phyloP scores from a whole-genome alignment of 1,284 basidiomycete genomes.

The Fomitopsis schrenkii region DNA sequence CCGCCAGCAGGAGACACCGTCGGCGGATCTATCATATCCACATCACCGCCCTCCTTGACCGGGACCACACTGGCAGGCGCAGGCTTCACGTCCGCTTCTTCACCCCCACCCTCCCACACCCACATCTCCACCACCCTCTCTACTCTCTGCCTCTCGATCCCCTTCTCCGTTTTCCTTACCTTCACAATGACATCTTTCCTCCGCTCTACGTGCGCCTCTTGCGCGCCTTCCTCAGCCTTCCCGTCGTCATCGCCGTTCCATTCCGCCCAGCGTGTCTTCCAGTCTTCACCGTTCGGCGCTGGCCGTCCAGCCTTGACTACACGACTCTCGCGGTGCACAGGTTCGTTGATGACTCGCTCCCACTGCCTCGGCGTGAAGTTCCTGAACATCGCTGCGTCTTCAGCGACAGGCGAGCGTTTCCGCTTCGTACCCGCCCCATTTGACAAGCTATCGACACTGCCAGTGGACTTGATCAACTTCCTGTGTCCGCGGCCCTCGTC shows the following conservation, averaged over 20 bases:
- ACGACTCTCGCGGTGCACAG: slow-evolving; percentile 36
- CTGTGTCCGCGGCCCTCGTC: slow-evolving; percentile 48
- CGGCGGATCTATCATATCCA: slow-evolving; percentile 1
- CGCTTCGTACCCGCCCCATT: slow-evolving; percentile 42
- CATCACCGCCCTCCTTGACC: slow-evolving; percentile 6
- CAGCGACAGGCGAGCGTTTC: slow-evolving; percentile 41
- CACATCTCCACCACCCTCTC: slow-evolving; percentile 66
- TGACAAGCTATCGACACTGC: slow-evolving; percentile 18
- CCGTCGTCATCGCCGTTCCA: slow-evolving; percentile 23
- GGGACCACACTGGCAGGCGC: neutral
- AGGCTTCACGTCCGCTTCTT: neutral
- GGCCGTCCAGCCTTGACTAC: slow-evolving; percentile 33
- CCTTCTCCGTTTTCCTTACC: slow-evolving; percentile 49
- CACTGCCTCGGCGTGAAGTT: slow-evolving; percentile 67
- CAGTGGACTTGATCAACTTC: slow-evolving; percentile 16
- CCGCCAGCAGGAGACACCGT: neutral
- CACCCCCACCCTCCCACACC: slow-evolving; percentile 39
- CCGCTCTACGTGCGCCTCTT: slow-evolving; percentile 42
- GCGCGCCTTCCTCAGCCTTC: slow-evolving; percentile 32
- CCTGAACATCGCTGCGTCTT: slow-evolving; percentile 38
- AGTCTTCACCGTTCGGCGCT: slow-evolving; percentile 25
- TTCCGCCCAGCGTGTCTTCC: slow-evolving; percentile 34
- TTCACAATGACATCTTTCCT: slow-evolving; percentile 51
- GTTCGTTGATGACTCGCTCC: slow-evolving; percentile 47
- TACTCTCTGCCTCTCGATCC: slow-evolving; percentile 66